Conservation (phyloP, 129 eudicot genomes). For the sunflower (Helianthus annuus) region DNA sequence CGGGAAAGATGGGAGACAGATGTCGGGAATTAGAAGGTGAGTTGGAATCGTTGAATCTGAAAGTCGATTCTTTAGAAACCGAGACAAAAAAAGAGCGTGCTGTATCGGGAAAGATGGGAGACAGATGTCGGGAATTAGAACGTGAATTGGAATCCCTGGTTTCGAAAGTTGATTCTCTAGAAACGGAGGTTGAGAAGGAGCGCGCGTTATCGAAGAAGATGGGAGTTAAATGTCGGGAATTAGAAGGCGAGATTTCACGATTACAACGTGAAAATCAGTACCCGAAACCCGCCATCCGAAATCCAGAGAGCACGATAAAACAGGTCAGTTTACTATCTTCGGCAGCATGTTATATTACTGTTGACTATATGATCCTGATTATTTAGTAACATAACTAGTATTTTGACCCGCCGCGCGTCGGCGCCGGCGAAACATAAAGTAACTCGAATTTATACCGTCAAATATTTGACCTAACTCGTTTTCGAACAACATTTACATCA, state of each 20-base stretch:
- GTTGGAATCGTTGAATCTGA: constrained; percentile 38
- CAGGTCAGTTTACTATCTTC: constrained; percentile 52
- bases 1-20: constrained; percentile 44
- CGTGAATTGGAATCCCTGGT: not conserved
- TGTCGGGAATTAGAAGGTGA: constrained; percentile 49
- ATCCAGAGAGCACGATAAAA: constrained; percentile 39
- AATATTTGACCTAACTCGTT: too few species aligned
- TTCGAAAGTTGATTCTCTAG: constrained; percentile 7
- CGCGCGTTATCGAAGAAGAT: constrained; percentile 38
- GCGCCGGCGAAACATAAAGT: too few species aligned
- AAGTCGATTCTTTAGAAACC: constrained; percentile 40
- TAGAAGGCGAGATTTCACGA: constrained; percentile 56
- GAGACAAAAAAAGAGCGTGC: constrained; percentile 51
- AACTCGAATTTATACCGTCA: too few species aligned
- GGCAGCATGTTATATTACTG: too few species aligned
- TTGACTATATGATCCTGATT: too few species aligned
- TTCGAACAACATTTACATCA: too few species aligned
- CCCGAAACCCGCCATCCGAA: constrained; percentile 38
- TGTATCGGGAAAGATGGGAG: constrained; percentile 42
- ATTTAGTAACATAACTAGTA: too few species aligned
- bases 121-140: constrained; percentile 36
- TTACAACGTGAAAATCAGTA: constrained; percentile 42
- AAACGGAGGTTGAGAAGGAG: constrained; percentile 37
- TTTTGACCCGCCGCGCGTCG: too few species aligned
- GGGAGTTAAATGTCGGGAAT: constrained; percentile 43